These are phyloP conservation scores for Calonectria montana DNA, from an alignment of 2,329 filamentous ascomycete genomes.

Conservation along the genomic window DNA sequence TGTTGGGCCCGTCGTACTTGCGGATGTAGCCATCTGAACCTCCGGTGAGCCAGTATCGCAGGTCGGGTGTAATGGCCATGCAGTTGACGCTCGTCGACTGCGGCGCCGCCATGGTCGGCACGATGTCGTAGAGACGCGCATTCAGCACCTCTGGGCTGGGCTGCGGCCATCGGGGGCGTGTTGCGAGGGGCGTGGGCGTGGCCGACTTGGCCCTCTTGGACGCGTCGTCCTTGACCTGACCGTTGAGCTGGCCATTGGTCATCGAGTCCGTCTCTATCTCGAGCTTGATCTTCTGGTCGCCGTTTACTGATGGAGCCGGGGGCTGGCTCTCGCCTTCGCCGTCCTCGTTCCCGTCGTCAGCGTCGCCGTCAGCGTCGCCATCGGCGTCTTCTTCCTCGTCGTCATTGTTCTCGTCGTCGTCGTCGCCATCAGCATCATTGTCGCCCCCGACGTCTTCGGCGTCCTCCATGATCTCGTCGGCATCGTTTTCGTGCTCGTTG, in stretches of 20 bases:
- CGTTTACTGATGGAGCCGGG: slow-evolving; percentile 38
- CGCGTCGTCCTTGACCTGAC: slow-evolving; percentile 42
- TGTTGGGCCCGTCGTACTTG: slow-evolving; percentile 95
- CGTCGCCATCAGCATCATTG: slow-evolving; percentile 48
- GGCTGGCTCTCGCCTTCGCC: slow-evolving; percentile 45
- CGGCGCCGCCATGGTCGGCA: slow-evolving; percentile 95
- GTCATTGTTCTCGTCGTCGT: slow-evolving; percentile 52
- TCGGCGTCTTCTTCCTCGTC: slow-evolving; percentile 50
- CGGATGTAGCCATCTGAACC: slow-evolving; percentile 95
- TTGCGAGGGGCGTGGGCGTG: slow-evolving; percentile 40
- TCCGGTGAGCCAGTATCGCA: slow-evolving; percentile 94
- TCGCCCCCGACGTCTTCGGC: slow-evolving; percentile 54
- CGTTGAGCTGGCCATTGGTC: slow-evolving; percentile 48
- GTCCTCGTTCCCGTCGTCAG: slow-evolving; percentile 43
- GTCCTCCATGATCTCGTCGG: slow-evolving; percentile 69
- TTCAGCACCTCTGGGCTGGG: slow-evolving; percentile 83
- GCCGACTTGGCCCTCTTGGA: slow-evolving; percentile 41
- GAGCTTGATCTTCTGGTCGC: slow-evolving; percentile 52
- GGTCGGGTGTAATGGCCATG: slow-evolving; percentile 89
- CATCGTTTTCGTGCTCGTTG: slow-evolving; percentile 53
- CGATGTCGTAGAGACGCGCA: slow-evolving; percentile 89
- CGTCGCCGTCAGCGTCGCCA: slow-evolving; percentile 52
- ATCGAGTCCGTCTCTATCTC: slow-evolving; percentile 34
- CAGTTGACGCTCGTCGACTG: slow-evolving; percentile 97
- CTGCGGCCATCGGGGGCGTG: slow-evolving; percentile 60